Conservation (phyloP, 805 yeast genomes). For the Starmera dryadoides region DNA sequence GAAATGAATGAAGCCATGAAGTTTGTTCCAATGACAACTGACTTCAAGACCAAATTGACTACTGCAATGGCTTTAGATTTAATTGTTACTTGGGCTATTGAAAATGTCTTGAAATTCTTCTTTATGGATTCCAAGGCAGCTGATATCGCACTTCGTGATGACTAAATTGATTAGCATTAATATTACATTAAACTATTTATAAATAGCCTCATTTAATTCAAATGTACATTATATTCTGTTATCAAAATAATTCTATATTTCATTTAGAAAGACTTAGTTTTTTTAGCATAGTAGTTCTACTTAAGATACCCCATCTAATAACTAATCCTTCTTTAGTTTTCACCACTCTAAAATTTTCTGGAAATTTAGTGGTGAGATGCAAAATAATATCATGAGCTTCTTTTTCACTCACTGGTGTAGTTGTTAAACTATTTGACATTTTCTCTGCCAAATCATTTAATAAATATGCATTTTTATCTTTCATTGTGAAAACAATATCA, state of each 20-base stretch:
- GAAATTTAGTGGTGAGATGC: conserved; percentile 11
- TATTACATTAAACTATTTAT: no score
- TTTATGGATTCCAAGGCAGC: conserved; percentile 90
- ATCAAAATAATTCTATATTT: no score
- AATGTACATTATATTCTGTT: no score
- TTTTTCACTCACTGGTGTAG: conserved; percentile 7
- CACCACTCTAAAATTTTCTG: conserved; percentile 11
- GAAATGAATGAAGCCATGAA: conserved; percentile 89
- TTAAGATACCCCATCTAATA: conserved; percentile 11
- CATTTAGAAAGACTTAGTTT: not conserved
- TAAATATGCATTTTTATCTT: conserved; percentile 16
- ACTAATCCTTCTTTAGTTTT: conserved; percentile 9
- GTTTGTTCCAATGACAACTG: conserved; percentile 75
- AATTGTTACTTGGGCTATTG: conserved; percentile 69
- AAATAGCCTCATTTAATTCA: no score
- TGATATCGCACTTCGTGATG: conserved; percentile 60
- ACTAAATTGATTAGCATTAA: no score
- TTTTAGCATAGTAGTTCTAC: not conserved
- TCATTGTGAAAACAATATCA: conserved; percentile 20
- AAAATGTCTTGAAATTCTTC: conserved; percentile 69
- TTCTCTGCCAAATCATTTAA: conserved; percentile 12
- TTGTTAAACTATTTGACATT: conserved; percentile 10
- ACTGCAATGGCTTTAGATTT: conserved; percentile 68
- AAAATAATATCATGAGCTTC: conserved; percentile 16
- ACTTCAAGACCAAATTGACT: conserved; percentile 76